A percentile compares a stretch with the other conserved stretches of the same genome.
Evolutionary conservation across 176 grass and related monocot genomes (phyloP).

Genomic region (Guadua angustifolia): DNA sequence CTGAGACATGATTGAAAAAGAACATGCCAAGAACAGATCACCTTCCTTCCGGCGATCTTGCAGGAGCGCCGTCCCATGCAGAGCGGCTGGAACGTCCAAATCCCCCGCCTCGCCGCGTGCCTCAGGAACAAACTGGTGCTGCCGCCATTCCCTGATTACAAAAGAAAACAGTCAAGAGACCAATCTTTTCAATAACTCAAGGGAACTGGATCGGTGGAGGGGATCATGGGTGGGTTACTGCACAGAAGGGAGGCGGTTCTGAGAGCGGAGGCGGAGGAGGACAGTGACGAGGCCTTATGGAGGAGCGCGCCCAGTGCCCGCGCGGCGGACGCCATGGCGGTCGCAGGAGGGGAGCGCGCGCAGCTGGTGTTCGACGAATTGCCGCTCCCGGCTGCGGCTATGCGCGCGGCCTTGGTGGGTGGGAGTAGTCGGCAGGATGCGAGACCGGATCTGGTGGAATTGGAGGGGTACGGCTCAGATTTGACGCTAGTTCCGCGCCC

Average conservation of each 20-base stretch:
- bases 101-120: slow-evolving; percentile 47
- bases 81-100: slow-evolving; percentile 76
- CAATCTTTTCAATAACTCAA: neutral
- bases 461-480: slow-evolving; percentile 20
- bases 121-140: slow-evolving; percentile 13
- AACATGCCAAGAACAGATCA: slow-evolving; percentile 29
- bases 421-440: neutral
- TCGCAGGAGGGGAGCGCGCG: slow-evolving; percentile 23
- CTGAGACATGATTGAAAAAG: neutral
- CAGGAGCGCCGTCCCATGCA: slow-evolving; percentile 94
- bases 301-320: slow-evolving; percentile 56
- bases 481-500: no score
- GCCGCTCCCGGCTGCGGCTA: slow-evolving; percentile 15
- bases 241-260: slow-evolving; percentile 41
- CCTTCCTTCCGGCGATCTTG: slow-evolving; percentile 99
- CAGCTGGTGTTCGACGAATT: slow-evolving; percentile 51
- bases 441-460: neutral
- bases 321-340: slow-evolving; percentile 62
- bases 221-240: slow-evolving; percentile 29
- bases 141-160: slow-evolving; percentile 45
- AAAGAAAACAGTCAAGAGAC: neutral
- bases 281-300: slow-evolving; percentile 38
- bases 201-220: slow-evolving; percentile 1
- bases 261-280: slow-evolving; percentile 47
- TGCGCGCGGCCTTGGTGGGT: neutral